A percentile compares a stretch with the other conserved stretches of the same genome.
These are phyloP conservation scores for Stemphylium beticola DNA, from an alignment of 2,329 filamentous ascomycete species.

Conservation along the genomic window DNA sequence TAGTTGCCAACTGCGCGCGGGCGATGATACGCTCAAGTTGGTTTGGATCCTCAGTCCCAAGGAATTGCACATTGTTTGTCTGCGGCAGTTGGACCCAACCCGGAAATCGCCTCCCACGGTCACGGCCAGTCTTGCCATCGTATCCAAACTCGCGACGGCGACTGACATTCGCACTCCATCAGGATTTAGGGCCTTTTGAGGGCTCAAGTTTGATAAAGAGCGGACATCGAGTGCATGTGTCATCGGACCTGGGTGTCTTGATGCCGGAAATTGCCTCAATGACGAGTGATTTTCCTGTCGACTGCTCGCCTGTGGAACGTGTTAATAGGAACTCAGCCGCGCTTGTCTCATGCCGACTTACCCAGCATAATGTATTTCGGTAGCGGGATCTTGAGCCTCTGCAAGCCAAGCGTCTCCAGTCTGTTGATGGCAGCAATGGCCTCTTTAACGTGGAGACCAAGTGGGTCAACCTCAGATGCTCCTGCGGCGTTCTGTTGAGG, in stretches of 20 bases:
- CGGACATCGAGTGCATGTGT: slow-evolving; percentile 81
- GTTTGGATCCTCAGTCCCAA: slow-evolving; percentile 64
- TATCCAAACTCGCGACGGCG: slow-evolving; percentile 71
- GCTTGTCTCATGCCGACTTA: slow-evolving; percentile 4
- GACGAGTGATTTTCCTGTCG: slow-evolving; percentile 76
- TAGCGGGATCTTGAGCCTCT: slow-evolving; percentile 68
- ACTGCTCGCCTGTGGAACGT: slow-evolving; percentile 65
- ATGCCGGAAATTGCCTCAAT: slow-evolving; percentile 64
- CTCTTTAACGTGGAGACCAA: slow-evolving; percentile 68
- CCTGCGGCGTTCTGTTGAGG: not conserved
- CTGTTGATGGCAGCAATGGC: slow-evolving; percentile 68
- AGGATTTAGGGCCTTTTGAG: slow-evolving; percentile 51
- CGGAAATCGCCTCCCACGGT: slow-evolving; percentile 60
- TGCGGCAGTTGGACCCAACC: slow-evolving; percentile 63
- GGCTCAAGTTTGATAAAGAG: slow-evolving; percentile 76
- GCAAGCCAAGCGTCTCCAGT: slow-evolving; percentile 74
- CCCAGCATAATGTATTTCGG: slow-evolving; percentile 84
- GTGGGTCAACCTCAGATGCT: slow-evolving; percentile 35
- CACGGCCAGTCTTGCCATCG: slow-evolving; percentile 45
- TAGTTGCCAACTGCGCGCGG: slow-evolving; percentile 77
- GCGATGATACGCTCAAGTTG: slow-evolving; percentile 72
- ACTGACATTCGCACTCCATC: slow-evolving; percentile 72
- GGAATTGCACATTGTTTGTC: slow-evolving; percentile 62
- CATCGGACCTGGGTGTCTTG: slow-evolving; percentile 71
- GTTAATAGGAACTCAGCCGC: not conserved